Conservation (phyloP, 352 stramenopile species). For the Pythium rhizo-oryzae region DNA sequence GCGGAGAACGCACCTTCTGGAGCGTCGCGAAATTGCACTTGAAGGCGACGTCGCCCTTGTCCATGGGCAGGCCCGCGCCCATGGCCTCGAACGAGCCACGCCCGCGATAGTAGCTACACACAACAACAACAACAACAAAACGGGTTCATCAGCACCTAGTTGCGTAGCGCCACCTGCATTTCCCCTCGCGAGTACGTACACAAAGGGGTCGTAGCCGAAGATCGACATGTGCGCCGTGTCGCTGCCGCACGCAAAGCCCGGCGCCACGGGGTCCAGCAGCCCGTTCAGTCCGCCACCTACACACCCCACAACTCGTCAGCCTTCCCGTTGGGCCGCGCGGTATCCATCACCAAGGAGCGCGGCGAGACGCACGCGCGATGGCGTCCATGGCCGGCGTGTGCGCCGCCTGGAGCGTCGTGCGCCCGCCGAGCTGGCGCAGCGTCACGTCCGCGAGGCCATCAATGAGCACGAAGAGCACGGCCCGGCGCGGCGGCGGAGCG, state of each 20-base stretch:
- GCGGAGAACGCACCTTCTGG: constrained; percentile 32
- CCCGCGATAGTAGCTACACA: constrained; percentile 80
- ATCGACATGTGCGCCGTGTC: constrained; percentile 92
- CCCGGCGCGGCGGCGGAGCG: constrained; percentile 19
- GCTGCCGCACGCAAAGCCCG: constrained; percentile 82
- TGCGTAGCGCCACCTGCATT: too few species aligned
- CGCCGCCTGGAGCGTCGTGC: constrained; percentile 70
- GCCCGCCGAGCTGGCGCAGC: constrained; percentile 50
- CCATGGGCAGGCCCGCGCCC: constrained; percentile 82
- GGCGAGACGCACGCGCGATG: constrained; percentile 53
- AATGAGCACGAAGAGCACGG: constrained; percentile 88
- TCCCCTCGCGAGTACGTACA: too few species aligned
- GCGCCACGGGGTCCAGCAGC: constrained; percentile 84
- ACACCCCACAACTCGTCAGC: too few species aligned
- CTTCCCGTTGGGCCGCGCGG: too few species aligned
- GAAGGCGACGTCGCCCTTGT: constrained; percentile 86
- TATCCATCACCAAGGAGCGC: too few species aligned
- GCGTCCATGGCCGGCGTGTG: constrained; percentile 84
- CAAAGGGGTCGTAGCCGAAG: constrained; percentile 83
- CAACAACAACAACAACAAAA: too few species aligned
- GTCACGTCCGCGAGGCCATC: constrained; percentile 83
- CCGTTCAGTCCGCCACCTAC: constrained; percentile 76
- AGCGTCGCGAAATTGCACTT: constrained; percentile 91
- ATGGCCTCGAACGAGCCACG: constrained; percentile 89
- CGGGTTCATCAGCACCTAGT: too few species aligned